Base-by-base conservation (phyloP, 2,329 filamentous ascomycete genomes). In the Talaromyces sp. region DNA sequence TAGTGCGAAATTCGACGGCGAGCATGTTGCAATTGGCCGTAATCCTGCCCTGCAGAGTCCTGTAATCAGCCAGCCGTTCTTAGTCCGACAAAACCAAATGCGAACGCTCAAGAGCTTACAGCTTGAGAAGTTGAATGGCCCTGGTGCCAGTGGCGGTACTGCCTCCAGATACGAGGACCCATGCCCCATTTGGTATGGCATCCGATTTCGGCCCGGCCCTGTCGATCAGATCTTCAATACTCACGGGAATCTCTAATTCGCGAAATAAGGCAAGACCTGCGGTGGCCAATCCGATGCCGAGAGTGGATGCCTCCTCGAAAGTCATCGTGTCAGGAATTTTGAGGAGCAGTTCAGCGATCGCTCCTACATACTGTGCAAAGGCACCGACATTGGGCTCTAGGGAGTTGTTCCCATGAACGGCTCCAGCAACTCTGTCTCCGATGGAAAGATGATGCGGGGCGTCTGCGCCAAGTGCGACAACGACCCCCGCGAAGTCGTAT, bases 21-120 rank as follows among this genome's bases (percentile, higher is more conserved):
- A 79, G 56, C 75, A 77, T 1, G 77, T 80, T 0, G 76, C 68
- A 14, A 81, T 72, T 3, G 75, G 70, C 0, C 53, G 65, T 10
- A 73, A 65, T 0, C 78, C 77, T 11, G 74, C 56, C 14, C 67
- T 27, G 9, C n/a, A n/a, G n/a, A 27, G 4, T 27, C 24, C 9
- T 9, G 9, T 27, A 5, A 9, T 27, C 9, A 27, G 24, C 24
- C 5, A 5, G 4, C 9, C 24, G 24, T 27, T 5, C 9, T 5
- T 27, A 27, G 9, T 27, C 5, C 24, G 4, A 9, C 5, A 27
- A 4, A 27, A 5, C 24, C 4, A 9, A 27, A 27, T 27, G 24
- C 9, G 24, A n/a, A n/a, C n/a, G n/a, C 24, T 27, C 9, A 27
- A 5, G 24, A 9, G 24, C 24, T 5, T 27, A 27, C 24, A 27